Conservation (phyloP, 2,329 filamentous ascomycete species). For the Botryotinia calthae region DNA sequence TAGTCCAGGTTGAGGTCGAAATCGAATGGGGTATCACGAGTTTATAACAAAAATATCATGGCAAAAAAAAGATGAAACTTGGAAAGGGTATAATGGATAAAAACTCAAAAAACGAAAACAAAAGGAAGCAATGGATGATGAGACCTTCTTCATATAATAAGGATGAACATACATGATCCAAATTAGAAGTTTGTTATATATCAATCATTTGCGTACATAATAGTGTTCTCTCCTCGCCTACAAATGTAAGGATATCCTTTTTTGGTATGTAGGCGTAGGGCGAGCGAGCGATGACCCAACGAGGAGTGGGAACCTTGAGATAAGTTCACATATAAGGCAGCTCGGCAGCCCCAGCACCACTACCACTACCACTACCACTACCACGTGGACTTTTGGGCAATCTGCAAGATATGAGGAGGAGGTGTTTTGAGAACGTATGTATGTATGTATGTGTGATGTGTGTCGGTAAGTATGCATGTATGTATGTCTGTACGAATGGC, state of each 20-base stretch:
- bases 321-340: background rate
- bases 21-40: background rate
- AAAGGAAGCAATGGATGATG: background rate
- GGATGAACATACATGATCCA: background rate
- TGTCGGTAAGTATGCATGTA: too few species aligned
- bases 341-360: background rate
- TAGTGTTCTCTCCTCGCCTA: slow-evolving; percentile 10
- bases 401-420: background rate
- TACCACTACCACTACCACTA: too few species aligned
- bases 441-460: too few species aligned
- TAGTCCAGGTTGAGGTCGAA: background rate
- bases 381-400: background rate
- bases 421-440: background rate
- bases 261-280: slow-evolving; percentile 13
- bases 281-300: slow-evolving; percentile 8
- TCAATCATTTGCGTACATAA: slow-evolving; percentile 14
- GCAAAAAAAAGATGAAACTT: background rate
- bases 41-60: background rate
- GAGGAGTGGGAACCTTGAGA: slow-evolving; percentile 7
- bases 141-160: background rate
- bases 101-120: background rate
- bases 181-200: background rate
- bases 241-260: slow-evolving; percentile 2
- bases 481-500: too few species aligned
- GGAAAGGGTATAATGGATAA: background rate